Percentiles rank a stretch among this genome's conserved stretches.
Evolutionary conservation across 371 early-diverging fungal species (phyloP).

Genomic region (Apophysomyces elegans): DNA sequence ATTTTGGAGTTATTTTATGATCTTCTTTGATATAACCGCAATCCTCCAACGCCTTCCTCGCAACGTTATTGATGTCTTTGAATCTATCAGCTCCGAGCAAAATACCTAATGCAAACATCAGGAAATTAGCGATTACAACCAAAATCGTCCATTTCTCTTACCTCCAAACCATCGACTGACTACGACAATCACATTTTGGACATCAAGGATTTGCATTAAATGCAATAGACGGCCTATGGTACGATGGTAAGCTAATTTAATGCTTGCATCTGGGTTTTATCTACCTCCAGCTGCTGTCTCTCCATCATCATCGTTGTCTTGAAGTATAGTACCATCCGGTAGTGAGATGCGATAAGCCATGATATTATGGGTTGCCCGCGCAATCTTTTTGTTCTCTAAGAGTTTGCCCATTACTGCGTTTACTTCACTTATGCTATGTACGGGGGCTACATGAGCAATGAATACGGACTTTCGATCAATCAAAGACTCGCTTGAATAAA

Average conservation of each 20-base stretch:
- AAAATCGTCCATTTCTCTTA: slow-evolving; percentile 16
- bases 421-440: slow-evolving; percentile 64
- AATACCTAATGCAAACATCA: slow-evolving; percentile 32
- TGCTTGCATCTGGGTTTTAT: neutral
- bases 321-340: slow-evolving; percentile 58
- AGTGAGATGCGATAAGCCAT: slow-evolving; percentile 81
- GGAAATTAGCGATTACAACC: neutral
- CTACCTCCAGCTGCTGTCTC: slow-evolving; percentile 80
- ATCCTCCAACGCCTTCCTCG: slow-evolving; percentile 69
- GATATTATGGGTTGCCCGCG: slow-evolving; percentile 90
- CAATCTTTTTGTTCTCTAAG: slow-evolving; percentile 75
- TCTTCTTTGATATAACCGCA: slow-evolving; percentile 61
- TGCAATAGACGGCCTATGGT: slow-evolving; percentile 68
- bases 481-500: slow-evolving; percentile 55
- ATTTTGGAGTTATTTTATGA: neutral
- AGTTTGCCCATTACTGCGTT: slow-evolving; percentile 62
- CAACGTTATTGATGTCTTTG: slow-evolving; percentile 89
- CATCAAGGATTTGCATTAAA: slow-evolving; percentile 76
- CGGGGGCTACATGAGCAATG: slow-evolving; percentile 80
- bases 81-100: slow-evolving; percentile 86
- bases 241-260: neutral
- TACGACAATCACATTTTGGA: slow-evolving; percentile 79
- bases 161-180: slow-evolving; percentile 95
- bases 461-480: slow-evolving; percentile 88
- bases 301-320: slow-evolving; percentile 86